Evolutionary conservation across 1,284 basidiomycete genomes (phyloP), one percentile per base, ranked within the genome.

Genomic region (Mycena citricolor): DNA sequence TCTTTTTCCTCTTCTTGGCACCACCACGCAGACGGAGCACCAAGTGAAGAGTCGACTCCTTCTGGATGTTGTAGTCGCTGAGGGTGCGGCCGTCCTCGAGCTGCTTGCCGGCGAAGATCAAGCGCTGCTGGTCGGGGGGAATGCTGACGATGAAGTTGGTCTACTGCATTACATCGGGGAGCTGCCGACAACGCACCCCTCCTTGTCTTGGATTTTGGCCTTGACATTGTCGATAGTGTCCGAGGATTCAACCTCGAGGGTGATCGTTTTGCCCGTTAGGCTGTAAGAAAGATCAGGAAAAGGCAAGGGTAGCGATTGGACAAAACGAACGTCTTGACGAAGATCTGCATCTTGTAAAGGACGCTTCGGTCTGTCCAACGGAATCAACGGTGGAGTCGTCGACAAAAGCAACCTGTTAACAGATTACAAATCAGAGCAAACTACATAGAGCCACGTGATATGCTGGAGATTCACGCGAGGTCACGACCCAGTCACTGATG

Each of bases 1-100:
- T 98, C 83, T 98, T 99, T 86, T 99, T 99, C 70, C 95, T 85
- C 86, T 98, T 98, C 90, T 95, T 95, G 58, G 86, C 92, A 80
- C 92, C 94, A 79, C 92, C 92, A 74, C 92, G 92, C 39, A 95
- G 88, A 64, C 90, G 85, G 58, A 98, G 84, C 53, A 99, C 95
- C 54, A 98, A 73, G 71, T 99, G 94, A 52, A 99, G 87, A 46
- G 95, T 99, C 28, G 86, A 88, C 74, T 93, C 90, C 76, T 93
- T 93, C 74, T 93, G 95, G 62, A 97, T 97, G 79, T 52, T 52
- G 46, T 52, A 52, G 35, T 52, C 50, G 24, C 29, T 33, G 39
- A 52, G 50, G 49, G 47, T 45, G 65, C 89, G 86, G 51, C 89
- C 91, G 69, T 94, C 91, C 74, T 94, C 91, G 56, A 98, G 87